A percentile compares a stretch with the other conserved stretches of the same genome.
Conservation (phyloP, 768 basidiomycete species). For the Chiua virens region DNA sequence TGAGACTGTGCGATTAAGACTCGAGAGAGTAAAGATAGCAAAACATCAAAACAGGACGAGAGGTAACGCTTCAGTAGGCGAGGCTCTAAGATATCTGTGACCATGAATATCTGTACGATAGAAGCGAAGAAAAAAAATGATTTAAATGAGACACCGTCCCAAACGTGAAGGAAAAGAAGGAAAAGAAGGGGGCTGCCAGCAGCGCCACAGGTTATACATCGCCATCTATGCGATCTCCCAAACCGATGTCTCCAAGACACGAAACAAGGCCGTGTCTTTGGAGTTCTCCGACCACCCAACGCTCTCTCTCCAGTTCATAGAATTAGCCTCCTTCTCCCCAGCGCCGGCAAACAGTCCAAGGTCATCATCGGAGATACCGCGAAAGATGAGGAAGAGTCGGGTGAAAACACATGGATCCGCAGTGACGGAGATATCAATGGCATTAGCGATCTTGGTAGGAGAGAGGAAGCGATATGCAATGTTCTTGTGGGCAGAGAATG, state of each 20-base stretch:
- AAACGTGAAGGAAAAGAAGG: constrained; percentile 5
- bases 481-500: constrained; percentile 77
- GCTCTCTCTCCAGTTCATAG: constrained; percentile 76
- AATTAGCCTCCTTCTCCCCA: constrained; percentile 85
- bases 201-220: constrained; percentile 8
- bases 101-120: constrained; percentile 6
- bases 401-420: constrained; percentile 80
- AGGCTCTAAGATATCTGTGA: constrained; percentile 28
- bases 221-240: constrained; percentile 59
- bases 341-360: constrained; percentile 70
- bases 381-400: constrained; percentile 83
- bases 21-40: constrained; percentile 14
- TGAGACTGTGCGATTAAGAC: constrained; percentile 12
- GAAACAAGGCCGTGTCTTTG: constrained; percentile 71
- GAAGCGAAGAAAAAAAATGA: constrained; percentile 7
- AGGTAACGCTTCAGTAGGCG: constrained; percentile 14
- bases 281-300: constrained; percentile 82
- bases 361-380: constrained; percentile 81
- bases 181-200: constrained; percentile 16
- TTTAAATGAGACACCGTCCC: constrained; percentile 10
- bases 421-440: constrained; percentile 86
- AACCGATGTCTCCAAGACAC: constrained; percentile 77
- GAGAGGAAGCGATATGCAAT: constrained; percentile 89
- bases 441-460: constrained; percentile 75
- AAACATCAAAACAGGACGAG: constrained; percentile 20